These are phyloP conservation scores for Pelargonium myrrhifolium DNA, from an alignment of 441 rosid species.

Conservation along the genomic window DNA sequence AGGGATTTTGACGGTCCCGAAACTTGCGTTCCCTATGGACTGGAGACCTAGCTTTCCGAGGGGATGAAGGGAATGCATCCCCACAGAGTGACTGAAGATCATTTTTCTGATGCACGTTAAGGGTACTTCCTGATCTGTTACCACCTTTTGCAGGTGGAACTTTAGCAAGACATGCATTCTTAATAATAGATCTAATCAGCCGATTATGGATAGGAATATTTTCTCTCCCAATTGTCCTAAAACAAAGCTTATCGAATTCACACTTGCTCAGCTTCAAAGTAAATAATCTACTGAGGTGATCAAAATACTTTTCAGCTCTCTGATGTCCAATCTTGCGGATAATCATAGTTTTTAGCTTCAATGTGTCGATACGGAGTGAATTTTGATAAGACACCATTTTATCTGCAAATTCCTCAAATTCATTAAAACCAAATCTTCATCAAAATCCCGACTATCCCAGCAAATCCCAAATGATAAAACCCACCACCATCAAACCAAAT, in stretches of 20 bases:
- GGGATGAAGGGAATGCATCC: conserved; percentile 39
- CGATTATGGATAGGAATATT: conserved; percentile 62
- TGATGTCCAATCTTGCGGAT: conserved; percentile 54
- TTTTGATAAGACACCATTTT: conserved; percentile 36
- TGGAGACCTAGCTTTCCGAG: conserved; percentile 50
- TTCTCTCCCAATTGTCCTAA: conserved; percentile 54
- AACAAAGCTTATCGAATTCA: conserved; percentile 59
- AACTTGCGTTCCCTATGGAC: conserved; percentile 41
- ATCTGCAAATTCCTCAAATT: conserved; percentile 17
- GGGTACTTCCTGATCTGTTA: conserved; percentile 28
- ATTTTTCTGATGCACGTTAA: conserved; percentile 26
- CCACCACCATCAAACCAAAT: neutral
- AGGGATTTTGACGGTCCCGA: conserved; percentile 42
- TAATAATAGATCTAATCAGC: conserved; percentile 53
- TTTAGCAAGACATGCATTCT: conserved; percentile 51
- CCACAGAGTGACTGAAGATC: conserved; percentile 24
- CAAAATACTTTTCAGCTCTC: conserved; percentile 64
- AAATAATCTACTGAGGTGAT: conserved; percentile 58
- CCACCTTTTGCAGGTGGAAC: conserved; percentile 36
- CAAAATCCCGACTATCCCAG: neutral
- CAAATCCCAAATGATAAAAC: neutral
- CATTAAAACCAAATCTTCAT: neutral
- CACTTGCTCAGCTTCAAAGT: conserved; percentile 46
- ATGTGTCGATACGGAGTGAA: conserved; percentile 38
- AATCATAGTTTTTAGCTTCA: conserved; percentile 48